Evolutionary conservation across 2,329 filamentous ascomycete genomes (phyloP), one percentile per base, ranked within the genome.

Genomic region (Colletotrichum nymphaeae): DNA sequence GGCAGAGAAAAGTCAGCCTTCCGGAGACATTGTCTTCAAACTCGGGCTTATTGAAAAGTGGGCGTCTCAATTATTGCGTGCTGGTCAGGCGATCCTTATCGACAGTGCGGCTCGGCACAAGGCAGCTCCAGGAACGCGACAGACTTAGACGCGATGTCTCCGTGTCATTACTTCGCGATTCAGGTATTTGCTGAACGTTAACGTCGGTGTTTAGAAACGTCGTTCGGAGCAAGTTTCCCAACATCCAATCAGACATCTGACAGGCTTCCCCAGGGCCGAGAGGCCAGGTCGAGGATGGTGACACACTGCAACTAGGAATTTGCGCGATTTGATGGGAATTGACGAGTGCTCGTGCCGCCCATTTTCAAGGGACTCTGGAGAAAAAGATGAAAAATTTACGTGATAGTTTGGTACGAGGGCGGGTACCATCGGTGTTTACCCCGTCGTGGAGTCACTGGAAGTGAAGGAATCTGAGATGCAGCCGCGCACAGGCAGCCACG

Each of bases 321-420:
- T 69, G 69, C 53, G 65, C 52, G 69, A 63, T 72, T 72, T 69
- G 46, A 67, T 71, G 24, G 19, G 7, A 52, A 42, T 49, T n/a
- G 42, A 4, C 42, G 42, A 19, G 49, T 56, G 53, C 60, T 32
- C 6, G 37, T 49, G 37, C 35, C 19, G 55, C 24, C 22, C 8
- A 49, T 19, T 28, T 16, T 12, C 24, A 64, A 64, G 65, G 70
- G 70, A 70, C 56, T 65, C 67, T 73, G 70, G 67, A 69, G 60
- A 73, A 65, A n/a, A 32, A 22, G 56, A 42, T 55, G 24, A 70
- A 73, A 70, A 14, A 16, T 65, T 73, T 73, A 73, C 70, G 67
- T 73, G 60, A 70, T 73, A 16, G 46, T 64, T 62, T 26, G 63
- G 26, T n/a, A 28, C 7, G 24, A 14, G 42, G 30, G 42, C 59